Evolutionary conservation across 768 basidiomycete species (phyloP), one percentile per base, ranked within the genome.

Genomic region (Phlegmacium glaucopus): DNA sequence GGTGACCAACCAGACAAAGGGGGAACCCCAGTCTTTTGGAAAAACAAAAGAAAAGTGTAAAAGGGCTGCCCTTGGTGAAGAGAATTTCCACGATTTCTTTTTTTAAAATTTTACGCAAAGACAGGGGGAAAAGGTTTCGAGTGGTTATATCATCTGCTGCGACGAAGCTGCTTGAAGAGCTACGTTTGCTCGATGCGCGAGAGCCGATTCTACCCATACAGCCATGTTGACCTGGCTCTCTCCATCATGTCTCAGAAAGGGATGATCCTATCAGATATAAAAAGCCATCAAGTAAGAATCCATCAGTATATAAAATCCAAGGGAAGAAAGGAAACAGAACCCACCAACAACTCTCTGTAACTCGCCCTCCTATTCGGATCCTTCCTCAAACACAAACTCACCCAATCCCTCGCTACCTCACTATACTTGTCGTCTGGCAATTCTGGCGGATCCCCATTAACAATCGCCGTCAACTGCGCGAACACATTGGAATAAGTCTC

Each of bases 401-500:
- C 85, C 75, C 92, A 98, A 52, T 94, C 85, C 45, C 83, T 76
- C 10, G 93, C 93, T 10, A 74, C 72, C 16, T 79, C 74, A 32
- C 77, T 77, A 65, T 84, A 91, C 1, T 71, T 72, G 1, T 81
- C 77, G 15, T 79, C 80, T 0, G 94, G 94, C 27, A 99, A 70
- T 29, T 82, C 82, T 4, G 95, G 95, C 9, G 94, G 87, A 47
- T 93, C 90, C 1, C 94, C 95, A 53, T 96, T 85, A 2, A 99
- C 94, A 52, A 99, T 99, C 4, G 95, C 94, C n/a, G 87, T 90
- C 34, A 80, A 56, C 60, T 99, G 95, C 2, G 94, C 95, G 68
- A 99, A 96, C 12, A 97, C 94, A 64, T 97, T 97, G 49, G 84
- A 81, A 64, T 96, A 99, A 6, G 93, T 95, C 71, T 98, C 94